These are phyloP conservation scores for Talaromyces proteolyticus DNA, from an alignment of 495 filamentous ascomycete genomes.

Conservation along the genomic window DNA sequence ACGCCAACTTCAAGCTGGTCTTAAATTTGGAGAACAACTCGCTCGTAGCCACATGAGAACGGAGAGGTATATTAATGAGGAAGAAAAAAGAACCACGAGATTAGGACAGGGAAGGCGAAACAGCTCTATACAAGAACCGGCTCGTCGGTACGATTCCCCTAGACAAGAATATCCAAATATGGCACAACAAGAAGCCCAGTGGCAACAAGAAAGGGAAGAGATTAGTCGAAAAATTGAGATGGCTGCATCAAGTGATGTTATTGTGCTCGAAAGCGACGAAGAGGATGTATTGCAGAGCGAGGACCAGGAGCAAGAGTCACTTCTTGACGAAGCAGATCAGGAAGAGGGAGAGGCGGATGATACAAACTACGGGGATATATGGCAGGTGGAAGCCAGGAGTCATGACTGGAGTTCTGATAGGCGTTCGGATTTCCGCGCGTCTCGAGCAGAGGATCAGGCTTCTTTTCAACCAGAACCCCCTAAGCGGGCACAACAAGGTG, in stretches of 20 bases:
- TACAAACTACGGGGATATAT: slow-evolving; percentile 28
- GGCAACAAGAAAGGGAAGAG: slow-evolving; percentile 44
- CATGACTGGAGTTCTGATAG: slow-evolving; percentile 6
- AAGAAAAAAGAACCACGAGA: slow-evolving; percentile 8
- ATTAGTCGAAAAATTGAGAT: slow-evolving; percentile 44
- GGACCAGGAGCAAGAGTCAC: slow-evolving; percentile 8
- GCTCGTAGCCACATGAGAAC: slow-evolving; percentile 16
- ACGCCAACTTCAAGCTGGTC: slow-evolving; percentile 36
- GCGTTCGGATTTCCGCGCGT: not conserved
- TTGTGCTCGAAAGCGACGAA: slow-evolving; percentile 45
- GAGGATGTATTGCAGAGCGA: slow-evolving; percentile 6
- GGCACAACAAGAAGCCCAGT: slow-evolving; percentile 31
- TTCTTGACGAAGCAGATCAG: slow-evolving; percentile 17
- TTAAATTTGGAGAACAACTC: slow-evolving; percentile 45
- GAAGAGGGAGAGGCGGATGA: slow-evolving; percentile 20
- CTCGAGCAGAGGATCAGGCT: not conserved
- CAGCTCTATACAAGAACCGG: slow-evolving; percentile 4
- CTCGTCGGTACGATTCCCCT: not conserved
- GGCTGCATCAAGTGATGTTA: slow-evolving; percentile 40
- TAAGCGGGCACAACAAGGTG: slow-evolving; percentile 7
- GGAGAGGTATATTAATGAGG: not conserved
- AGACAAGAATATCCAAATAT: slow-evolving; percentile 9
- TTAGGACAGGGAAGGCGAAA: slow-evolving; percentile 1
- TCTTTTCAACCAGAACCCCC: not conserved
- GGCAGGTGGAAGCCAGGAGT: slow-evolving; percentile 39